Evolutionary conservation across 306 rosid species (phyloP), one percentile per base, ranked within the genome.

Genomic region (Lathyrus sativus): DNA sequence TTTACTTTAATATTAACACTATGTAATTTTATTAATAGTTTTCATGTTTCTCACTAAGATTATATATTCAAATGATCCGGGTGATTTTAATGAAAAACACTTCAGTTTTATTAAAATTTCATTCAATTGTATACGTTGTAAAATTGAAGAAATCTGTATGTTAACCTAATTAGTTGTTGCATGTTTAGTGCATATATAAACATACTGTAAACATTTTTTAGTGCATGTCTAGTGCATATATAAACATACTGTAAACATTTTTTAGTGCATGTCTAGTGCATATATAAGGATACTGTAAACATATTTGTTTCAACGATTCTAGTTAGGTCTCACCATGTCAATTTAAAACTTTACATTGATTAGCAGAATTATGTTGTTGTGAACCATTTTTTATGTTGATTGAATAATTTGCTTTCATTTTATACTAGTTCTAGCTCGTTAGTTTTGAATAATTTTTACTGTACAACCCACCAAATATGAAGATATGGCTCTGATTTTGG

Each of bases 401-500:
- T 6, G 3, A 24, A 11, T 19, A 5, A 51, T 51, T 51, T 9
- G 37, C 3, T 0, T 19, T 49, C 31, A 33, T 9, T 50, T 43
- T 43, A 29, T 58, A 44, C 45, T 55, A 6, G n/a, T n/a, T 44
- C 17, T 11, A 35, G 53, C 10, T 35, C 24, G 65, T 41, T 74
- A 9, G 61, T 39, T 69, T 55, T 69, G 39, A 9, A 29, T 56
- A 22, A 18, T 22, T 56, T 33, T 0, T 29, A 22, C 44, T 5
- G 4, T 14, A 24, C 2, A 13, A 3, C 24, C 43, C 13, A 11
- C 24, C 15, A 35, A 35, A 29, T 54, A 26, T 13, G 11, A 29
- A 22, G 5, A 3, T 17, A 37, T 68, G 45, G 38, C 5, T 11
- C 78, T 45, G 38, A 37, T 60, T 65, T 71, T 66, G 29, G 14